phyloP scores from a whole-genome alignment of 441 rosid genomes.

The Corymbia calophylla region DNA sequence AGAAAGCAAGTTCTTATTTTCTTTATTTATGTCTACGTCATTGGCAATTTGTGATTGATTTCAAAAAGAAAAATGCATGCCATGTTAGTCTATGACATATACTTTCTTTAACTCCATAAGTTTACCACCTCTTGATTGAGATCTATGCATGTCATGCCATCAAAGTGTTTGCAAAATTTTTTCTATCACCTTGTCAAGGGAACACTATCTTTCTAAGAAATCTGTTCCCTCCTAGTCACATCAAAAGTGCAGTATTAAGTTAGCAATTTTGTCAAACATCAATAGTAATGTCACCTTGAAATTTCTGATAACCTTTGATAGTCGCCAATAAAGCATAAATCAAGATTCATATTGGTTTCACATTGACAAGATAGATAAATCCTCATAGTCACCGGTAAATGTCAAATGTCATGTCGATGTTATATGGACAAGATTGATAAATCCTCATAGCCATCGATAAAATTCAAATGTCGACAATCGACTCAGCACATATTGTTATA shows the following conservation, averaged over 20 bases:
- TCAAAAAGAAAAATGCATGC: no score
- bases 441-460: neutral
- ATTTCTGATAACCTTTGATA: neutral
- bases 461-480: neutral
- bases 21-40: no score
- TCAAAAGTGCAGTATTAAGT: neutral
- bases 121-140: neutral
- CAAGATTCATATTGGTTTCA: neutral
- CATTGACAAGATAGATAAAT: no score
- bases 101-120: no score
- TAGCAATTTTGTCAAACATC: neutral
- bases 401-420: no score
- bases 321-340: neutral
- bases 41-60: no score
- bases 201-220: neutral
- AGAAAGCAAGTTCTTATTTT: no score
- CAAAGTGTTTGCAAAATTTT: neutral
- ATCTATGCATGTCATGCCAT: neutral
- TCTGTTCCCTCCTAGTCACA: neutral
- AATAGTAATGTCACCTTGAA: neutral
- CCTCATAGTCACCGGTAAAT: no score
- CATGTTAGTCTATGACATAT: neutral
- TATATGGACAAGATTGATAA: neutral
- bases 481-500: neutral
- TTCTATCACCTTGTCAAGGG: neutral